Conservation (phyloP, 257 asterid genomes). For the Oldenlandia corymbosa region DNA sequence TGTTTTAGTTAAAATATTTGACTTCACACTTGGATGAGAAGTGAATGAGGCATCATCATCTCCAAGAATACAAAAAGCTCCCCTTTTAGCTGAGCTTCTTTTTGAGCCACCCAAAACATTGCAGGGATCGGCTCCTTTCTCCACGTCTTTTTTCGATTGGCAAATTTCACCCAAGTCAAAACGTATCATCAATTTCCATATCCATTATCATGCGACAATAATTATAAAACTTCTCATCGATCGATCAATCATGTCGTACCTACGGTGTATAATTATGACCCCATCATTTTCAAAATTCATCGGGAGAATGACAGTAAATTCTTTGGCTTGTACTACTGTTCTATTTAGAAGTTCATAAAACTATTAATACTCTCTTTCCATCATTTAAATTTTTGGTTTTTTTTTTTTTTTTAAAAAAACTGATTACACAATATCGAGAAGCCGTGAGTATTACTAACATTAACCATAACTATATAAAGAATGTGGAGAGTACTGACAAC, state of each 20-base stretch:
- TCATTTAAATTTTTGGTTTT: too few relatives aligned
- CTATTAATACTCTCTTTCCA: too few relatives aligned
- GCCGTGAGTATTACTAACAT: too few relatives aligned
- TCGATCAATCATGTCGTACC: too few relatives aligned
- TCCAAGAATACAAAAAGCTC: conserved; percentile 28
- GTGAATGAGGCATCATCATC: conserved; percentile 37
- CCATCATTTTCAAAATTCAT: neutral
- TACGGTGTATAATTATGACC: conserved; percentile 4
- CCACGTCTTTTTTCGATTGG: conserved; percentile 3
- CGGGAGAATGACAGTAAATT: neutral
- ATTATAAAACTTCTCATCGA: too few relatives aligned
- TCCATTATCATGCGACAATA: too few relatives aligned
- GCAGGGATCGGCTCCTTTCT: neutral
- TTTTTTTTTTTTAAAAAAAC: too few relatives aligned
- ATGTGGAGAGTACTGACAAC: too few relatives aligned
- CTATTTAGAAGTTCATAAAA: neutral
- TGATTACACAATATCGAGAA: too few relatives aligned
- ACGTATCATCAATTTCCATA: conserved; percentile 21
- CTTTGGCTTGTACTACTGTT: neutral
- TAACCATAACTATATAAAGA: too few relatives aligned
- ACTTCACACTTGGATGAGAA: conserved; percentile 1
- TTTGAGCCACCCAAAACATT: conserved; percentile 49
- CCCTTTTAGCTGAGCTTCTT: conserved; percentile 17
- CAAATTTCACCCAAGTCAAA: conserved; percentile 18
- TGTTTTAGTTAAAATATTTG: too few relatives aligned